Percentiles rank a stretch among this genome's conserved stretches.
phyloP scores from a whole-genome alignment of 2,329 filamentous ascomycete genomes.

The Colletotrichum limetticola region DNA sequence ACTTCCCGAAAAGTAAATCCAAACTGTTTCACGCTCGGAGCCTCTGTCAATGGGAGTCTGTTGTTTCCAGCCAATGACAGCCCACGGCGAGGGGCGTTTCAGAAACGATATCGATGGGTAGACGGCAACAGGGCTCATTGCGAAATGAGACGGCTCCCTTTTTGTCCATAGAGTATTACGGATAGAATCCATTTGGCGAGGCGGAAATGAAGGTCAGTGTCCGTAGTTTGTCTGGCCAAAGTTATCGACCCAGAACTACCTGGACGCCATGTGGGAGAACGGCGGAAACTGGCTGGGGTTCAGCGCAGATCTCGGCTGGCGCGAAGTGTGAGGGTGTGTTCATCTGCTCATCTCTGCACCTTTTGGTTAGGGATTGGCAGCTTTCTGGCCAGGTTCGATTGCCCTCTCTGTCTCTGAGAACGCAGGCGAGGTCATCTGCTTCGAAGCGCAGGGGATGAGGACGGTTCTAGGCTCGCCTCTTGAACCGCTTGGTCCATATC shows the following conservation, averaged over 20 bases:
- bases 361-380: constrained; percentile 6
- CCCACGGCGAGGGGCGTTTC: neutral
- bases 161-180: neutral
- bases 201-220: constrained; percentile 15
- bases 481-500: constrained; percentile 19
- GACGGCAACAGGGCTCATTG: neutral
- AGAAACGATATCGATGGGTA: neutral
- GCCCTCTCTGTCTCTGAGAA: neutral
- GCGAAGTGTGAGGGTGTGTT: constrained; percentile 19
- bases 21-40: constrained; percentile 27
- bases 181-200: constrained; percentile 1
- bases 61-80: constrained; percentile 9
- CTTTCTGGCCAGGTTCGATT: constrained; percentile 1
- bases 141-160: constrained; percentile 5
- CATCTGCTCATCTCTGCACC: constrained; percentile 25
- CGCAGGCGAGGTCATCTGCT: constrained; percentile 21
- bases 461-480: neutral
- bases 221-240: neutral
- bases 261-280: constrained; percentile 26
- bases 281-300: constrained; percentile 21
- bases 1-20: constrained; percentile 24
- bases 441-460: neutral
- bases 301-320: constrained; percentile 22
- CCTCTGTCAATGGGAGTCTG: constrained; percentile 5
- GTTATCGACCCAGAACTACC: neutral